Conservation (phyloP, 768 basidiomycete species). For the Suillus clintonianus region DNA sequence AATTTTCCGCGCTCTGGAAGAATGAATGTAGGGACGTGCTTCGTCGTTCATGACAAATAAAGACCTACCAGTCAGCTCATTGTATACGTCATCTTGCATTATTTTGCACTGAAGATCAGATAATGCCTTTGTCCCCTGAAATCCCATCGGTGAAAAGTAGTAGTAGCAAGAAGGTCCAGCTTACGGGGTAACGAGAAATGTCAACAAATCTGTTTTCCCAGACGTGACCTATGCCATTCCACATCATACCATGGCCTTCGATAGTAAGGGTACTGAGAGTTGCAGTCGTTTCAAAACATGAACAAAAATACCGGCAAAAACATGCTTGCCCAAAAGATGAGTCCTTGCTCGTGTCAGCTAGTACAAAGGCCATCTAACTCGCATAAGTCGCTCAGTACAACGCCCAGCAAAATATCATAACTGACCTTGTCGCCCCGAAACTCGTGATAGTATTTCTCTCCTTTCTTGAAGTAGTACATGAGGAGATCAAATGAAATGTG, state of each 20-base stretch:
- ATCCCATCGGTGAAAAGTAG: background rate
- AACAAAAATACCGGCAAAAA: background rate
- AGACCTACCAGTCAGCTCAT: constrained; percentile 10
- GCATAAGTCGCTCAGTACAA: background rate
- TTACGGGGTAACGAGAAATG: constrained; percentile 10
- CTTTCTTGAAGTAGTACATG: constrained; percentile 14
- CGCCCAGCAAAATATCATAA: too few species aligned
- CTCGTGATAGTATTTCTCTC: constrained; percentile 5
- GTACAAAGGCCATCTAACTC: background rate
- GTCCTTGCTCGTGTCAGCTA: background rate
- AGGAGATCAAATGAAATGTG: constrained; percentile 21
- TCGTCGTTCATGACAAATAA: background rate
- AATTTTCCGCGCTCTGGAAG: constrained; percentile 8
- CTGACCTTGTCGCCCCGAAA: background rate
- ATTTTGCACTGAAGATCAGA: constrained; percentile 10
- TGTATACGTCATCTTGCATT: constrained; percentile 8
- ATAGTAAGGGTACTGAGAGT: background rate
- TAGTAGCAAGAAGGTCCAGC: background rate
- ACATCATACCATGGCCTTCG: background rate
- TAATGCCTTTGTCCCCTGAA: constrained; percentile 15
- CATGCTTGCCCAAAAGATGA: background rate
- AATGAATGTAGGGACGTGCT: background rate
- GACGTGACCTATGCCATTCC: constrained; percentile 12
- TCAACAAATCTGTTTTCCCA: background rate
- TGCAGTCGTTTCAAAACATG: background rate